Conservation (phyloP, 805 yeast species). For the Lipomyces sp. region DNA sequence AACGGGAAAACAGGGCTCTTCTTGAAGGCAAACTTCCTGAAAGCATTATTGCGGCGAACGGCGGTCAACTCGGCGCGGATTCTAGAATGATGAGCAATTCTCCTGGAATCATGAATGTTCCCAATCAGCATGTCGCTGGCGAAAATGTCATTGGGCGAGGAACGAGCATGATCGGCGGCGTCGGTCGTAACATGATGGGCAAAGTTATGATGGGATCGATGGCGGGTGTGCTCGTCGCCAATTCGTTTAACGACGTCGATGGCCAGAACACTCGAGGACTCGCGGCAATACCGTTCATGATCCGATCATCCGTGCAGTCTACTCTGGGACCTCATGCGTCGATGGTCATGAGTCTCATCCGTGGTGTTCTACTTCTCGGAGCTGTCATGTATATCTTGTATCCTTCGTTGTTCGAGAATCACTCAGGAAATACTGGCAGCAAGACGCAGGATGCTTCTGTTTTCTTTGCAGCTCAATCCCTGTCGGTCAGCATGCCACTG, state of each 20-base stretch:
- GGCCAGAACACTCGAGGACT: slow-evolving; percentile 42
- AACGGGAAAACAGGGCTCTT: slow-evolving; percentile 57
- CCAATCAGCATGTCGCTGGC: slow-evolving; percentile 3
- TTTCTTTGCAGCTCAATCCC: slow-evolving; percentile 12
- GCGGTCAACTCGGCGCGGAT: not conserved
- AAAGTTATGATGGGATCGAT: slow-evolving; percentile 46
- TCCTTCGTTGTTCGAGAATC: slow-evolving; percentile 38
- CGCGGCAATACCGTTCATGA: slow-evolving; percentile 42
- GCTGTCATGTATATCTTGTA: slow-evolving; percentile 41
- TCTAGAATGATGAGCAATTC: slow-evolving; percentile 15
- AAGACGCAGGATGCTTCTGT: slow-evolving; percentile 24
- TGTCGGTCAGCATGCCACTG: slow-evolving; percentile 28
- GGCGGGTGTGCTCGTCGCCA: slow-evolving; percentile 47
- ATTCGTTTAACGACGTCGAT: slow-evolving; percentile 33
- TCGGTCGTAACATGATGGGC: slow-evolving; percentile 35
- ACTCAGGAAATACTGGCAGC: slow-evolving; percentile 11
- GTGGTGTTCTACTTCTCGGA: slow-evolving; percentile 42
- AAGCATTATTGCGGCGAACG: slow-evolving; percentile 10
- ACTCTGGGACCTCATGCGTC: slow-evolving; percentile 32
- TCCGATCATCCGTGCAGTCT: slow-evolving; percentile 20
- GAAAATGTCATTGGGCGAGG: slow-evolving; percentile 3
- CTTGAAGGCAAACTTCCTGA: slow-evolving; percentile 39
- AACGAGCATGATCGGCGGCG: slow-evolving; percentile 9
- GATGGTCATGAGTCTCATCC: slow-evolving; percentile 33
- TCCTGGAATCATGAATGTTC: slow-evolving; percentile 8